phyloP scores from a whole-genome alignment of 768 basidiomycete species.

The Suillus plorans region DNA sequence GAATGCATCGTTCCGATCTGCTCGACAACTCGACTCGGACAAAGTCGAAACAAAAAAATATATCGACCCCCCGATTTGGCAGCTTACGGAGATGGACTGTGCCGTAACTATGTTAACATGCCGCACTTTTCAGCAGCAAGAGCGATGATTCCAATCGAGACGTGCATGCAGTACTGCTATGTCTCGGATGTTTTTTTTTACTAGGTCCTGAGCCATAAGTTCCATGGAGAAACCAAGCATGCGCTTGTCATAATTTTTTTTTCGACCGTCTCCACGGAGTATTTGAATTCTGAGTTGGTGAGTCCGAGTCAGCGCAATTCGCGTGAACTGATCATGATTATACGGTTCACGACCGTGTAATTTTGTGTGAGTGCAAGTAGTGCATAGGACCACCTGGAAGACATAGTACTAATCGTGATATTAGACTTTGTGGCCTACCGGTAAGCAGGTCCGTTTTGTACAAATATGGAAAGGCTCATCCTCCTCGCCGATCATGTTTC shows the following conservation, averaged over 20 bases:
- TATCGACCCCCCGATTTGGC: not conserved
- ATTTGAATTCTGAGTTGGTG: conserved; percentile 1
- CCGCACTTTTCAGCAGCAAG: not conserved
- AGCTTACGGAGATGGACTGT: not conserved
- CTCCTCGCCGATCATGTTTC: conserved; percentile 51
- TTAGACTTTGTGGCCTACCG: conserved; percentile 39
- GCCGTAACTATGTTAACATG: conserved; percentile 1
- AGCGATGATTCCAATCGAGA: not conserved
- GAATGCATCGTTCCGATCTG: conserved; percentile 20
- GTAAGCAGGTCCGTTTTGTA: conserved; percentile 34
- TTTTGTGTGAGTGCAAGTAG: not conserved
- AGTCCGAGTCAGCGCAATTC: not conserved
- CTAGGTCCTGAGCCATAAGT: not conserved
- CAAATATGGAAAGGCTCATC: conserved; percentile 35
- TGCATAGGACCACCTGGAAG: not conserved
- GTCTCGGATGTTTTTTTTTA: conserved; percentile 1
- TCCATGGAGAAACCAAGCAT: conserved; percentile 6
- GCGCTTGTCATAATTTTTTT: not conserved
- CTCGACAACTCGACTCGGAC: conserved; percentile 9
- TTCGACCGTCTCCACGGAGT: conserved; percentile 8
- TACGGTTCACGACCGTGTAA: not conserved
- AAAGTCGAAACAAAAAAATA: conserved; percentile 10
- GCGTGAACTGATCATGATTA: not conserved
- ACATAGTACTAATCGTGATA: conserved; percentile 12
- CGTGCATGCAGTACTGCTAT: not conserved